Percentiles rank a stretch among this genome's conserved stretches.
Conservation (phyloP, 2,329 filamentous ascomycete genomes). For the Cyanodermella asteris region DNA sequence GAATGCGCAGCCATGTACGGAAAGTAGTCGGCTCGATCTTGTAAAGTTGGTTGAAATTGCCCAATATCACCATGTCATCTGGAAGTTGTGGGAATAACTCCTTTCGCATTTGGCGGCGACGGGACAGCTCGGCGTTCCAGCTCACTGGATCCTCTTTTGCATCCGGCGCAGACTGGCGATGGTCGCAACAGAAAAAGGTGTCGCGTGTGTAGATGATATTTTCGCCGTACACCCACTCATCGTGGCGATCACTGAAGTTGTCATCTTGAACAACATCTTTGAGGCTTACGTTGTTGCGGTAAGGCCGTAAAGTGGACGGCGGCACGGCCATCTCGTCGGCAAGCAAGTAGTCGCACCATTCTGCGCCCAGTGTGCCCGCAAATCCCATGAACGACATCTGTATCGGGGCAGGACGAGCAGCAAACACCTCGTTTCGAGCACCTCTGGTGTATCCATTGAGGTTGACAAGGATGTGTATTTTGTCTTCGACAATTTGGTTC, state of each 20-base stretch:
- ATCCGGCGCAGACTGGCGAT: constrained; percentile 71
- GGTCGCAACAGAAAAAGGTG: constrained; percentile 96
- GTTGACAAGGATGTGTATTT: constrained; percentile 87
- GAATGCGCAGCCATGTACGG: constrained; percentile 81
- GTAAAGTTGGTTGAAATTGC: constrained; percentile 97
- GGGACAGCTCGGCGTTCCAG: constrained; percentile 65
- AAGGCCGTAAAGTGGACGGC: constrained; percentile 55
- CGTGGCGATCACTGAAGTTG: constrained; percentile 45
- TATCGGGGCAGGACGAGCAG: constrained; percentile 77
- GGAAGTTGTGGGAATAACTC: constrained; percentile 66
- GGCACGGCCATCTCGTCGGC: constrained; percentile 80
- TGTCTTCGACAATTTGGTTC: constrained; percentile 64
- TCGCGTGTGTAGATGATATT: constrained; percentile 89
- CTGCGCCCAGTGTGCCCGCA: constrained; percentile 80
- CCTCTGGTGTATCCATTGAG: constrained; percentile 96
- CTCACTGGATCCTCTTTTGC: constrained; percentile 40
- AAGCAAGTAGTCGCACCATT: constrained; percentile 96
- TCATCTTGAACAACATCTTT: constrained; percentile 42
- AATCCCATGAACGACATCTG: constrained; percentile 99
- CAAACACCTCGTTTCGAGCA: constrained; percentile 93
- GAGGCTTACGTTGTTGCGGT: constrained; percentile 50
- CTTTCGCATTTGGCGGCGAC: constrained; percentile 82
- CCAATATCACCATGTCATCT: constrained; percentile 74
- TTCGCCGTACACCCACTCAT: constrained; percentile 86
- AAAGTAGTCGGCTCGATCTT: constrained; percentile 99